phyloP scores from a whole-genome alignment of 2,329 filamentous ascomycete genomes.

The Zymoseptoria tritici region DNA sequence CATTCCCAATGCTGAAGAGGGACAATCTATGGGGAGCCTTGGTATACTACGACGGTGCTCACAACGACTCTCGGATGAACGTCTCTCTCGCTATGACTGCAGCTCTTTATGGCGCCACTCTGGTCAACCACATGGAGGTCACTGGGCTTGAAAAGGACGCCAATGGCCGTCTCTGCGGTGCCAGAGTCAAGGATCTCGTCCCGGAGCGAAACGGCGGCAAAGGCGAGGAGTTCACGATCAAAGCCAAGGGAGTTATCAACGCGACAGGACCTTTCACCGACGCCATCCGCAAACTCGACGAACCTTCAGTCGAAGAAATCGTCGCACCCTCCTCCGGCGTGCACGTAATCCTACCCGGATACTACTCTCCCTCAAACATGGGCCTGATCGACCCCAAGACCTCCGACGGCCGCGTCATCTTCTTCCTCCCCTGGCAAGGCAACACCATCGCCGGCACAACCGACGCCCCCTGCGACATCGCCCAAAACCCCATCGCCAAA shows the following conservation, averaged over 20 bases:
- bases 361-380: slow-evolving; percentile 80
- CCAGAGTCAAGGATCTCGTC: slow-evolving; percentile 63
- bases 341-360: slow-evolving; percentile 78
- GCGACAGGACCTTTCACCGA: slow-evolving; percentile 85
- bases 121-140: slow-evolving; percentile 78
- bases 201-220: slow-evolving; percentile 56
- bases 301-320: slow-evolving; percentile 63
- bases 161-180: slow-evolving; percentile 65
- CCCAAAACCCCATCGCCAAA: slow-evolving; percentile 64
- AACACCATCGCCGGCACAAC: slow-evolving; percentile 89
- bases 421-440: slow-evolving; percentile 89
- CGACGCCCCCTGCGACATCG: slow-evolving; percentile 67
- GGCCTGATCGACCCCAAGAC: slow-evolving; percentile 79
- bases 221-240: slow-evolving; percentile 59
- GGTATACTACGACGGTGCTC: slow-evolving; percentile 86
- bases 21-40: slow-evolving; percentile 71
- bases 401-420: slow-evolving; percentile 82
- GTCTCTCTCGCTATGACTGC: slow-evolving; percentile 82
- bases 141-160: slow-evolving; percentile 68
- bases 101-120: slow-evolving; percentile 74
- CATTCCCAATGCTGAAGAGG: slow-evolving; percentile 81
- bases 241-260: slow-evolving; percentile 77
- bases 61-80: slow-evolving; percentile 91
- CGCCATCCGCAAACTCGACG: slow-evolving; percentile 77
- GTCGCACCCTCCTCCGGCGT: slow-evolving; percentile 80